These are phyloP conservation scores for Podospora tetraspora DNA, from an alignment of 495 filamentous ascomycete species.

Conservation along the genomic window DNA sequence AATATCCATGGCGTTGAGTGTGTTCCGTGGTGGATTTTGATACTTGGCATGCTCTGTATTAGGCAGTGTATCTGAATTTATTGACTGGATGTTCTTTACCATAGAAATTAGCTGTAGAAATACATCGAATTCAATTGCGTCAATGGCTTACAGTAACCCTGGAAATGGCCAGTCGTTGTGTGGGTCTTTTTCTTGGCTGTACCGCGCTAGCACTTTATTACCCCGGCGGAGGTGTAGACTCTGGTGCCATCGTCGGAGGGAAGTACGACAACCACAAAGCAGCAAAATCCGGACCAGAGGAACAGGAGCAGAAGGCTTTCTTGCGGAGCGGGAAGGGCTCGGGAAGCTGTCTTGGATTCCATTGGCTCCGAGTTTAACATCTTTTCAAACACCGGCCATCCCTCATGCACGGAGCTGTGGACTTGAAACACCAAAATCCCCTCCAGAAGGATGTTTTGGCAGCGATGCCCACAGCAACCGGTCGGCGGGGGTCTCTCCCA, in stretches of 20 bases:
- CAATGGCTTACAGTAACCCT: no score
- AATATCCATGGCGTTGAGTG: no score
- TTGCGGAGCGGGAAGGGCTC: not conserved
- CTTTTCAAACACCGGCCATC: slow-evolving; percentile 6
- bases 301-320: not conserved
- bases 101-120: no score
- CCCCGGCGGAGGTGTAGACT: no score
- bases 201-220: no score
- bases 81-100: no score
- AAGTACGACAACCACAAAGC: slow-evolving; percentile 1
- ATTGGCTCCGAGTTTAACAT: slow-evolving; percentile 1
- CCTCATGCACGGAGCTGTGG: slow-evolving; percentile 9
- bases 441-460: not conserved
- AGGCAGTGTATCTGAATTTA: no score
- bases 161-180: no score
- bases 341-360: not conserved
- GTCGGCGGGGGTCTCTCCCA: not conserved
- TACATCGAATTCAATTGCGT: no score
- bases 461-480: not conserved
- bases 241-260: not conserved
- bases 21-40: no score
- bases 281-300: slow-evolving; percentile 5
- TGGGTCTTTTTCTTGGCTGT: no score
- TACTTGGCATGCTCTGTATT: no score
- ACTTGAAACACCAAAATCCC: slow-evolving; percentile 10